phyloP scores from a whole-genome alignment of 2,329 filamentous ascomycete species.

The Polychaeton citri region DNA sequence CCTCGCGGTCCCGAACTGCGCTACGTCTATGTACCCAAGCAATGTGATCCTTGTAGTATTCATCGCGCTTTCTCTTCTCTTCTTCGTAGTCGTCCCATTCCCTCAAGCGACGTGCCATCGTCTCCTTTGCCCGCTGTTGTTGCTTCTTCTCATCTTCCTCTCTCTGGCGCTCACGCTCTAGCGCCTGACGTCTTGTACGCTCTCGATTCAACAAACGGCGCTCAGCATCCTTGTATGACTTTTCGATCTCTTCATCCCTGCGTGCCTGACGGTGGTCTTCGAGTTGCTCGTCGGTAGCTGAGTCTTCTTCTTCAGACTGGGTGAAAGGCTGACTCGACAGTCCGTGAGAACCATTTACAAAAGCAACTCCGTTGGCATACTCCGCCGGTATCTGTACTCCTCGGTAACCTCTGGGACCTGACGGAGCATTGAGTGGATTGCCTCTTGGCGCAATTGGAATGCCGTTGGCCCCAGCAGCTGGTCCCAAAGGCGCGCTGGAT shows the following conservation, averaged over 20 bases:
- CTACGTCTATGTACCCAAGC: conserved; percentile 74
- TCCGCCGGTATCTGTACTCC: conserved; percentile 53
- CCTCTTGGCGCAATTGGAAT: conserved; percentile 63
- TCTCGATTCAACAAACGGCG: conserved; percentile 86
- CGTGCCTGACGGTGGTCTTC: conserved; percentile 59
- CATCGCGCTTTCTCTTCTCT: conserved; percentile 61
- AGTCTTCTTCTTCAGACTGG: conserved; percentile 71
- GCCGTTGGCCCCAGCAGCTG: conserved; percentile 53
- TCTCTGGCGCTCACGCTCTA: conserved; percentile 72
- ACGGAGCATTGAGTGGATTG: conserved; percentile 49
- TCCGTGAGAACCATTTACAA: conserved; percentile 65
- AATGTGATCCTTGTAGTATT: conserved; percentile 79
- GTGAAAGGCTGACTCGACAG: conserved; percentile 37
- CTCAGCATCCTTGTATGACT: conserved; percentile 71
- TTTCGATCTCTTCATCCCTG: conserved; percentile 62
- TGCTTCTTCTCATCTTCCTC: conserved; percentile 63
- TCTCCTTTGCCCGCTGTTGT: conserved; percentile 48
- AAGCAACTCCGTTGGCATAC: conserved; percentile 64
- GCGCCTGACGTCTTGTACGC: conserved; percentile 64
- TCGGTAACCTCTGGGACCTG: conserved; percentile 48
- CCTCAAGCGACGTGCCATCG: conserved; percentile 56
- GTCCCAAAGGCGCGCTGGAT: conserved; percentile 44
- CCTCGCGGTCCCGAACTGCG: conserved; percentile 59
- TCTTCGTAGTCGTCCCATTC: conserved; percentile 90
- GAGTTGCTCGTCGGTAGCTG: conserved; percentile 75